These are phyloP conservation scores for Carex parvula DNA, from an alignment of 176 grass and related monocot species.

Conservation along the genomic window DNA sequence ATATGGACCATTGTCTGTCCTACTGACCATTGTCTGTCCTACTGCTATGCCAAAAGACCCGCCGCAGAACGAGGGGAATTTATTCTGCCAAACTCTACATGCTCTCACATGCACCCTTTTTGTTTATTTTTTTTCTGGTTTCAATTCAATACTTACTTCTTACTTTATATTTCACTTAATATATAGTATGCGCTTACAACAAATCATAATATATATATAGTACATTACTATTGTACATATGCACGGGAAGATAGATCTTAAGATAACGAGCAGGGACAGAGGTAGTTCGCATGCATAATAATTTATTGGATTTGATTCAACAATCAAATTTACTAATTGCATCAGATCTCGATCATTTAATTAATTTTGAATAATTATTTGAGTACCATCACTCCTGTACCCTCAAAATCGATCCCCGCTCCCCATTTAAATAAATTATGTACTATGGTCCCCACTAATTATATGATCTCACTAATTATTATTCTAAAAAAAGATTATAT, in stretches of 20 bases:
- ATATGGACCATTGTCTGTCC: constrained; percentile 29
- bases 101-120: constrained; percentile 31
- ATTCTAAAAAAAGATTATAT: too few relatives aligned
- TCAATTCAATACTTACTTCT: neutral
- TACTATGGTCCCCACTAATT: too few relatives aligned
- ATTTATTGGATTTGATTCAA: neutral
- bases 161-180: neutral
- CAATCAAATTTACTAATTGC: neutral
- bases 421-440: too few relatives aligned
- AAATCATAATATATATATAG: neutral
- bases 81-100: constrained; percentile 33
- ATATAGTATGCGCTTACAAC: neutral
- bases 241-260: neutral
- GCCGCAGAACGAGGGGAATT: constrained; percentile 30
- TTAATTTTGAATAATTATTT: too few relatives aligned
- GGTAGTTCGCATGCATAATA: neutral
- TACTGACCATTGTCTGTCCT: constrained; percentile 26
- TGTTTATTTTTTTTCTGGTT: neutral
- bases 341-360: too few relatives aligned
- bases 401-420: too few relatives aligned
- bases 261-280: neutral
- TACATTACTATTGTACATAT: neutral
- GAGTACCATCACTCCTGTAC: too few relatives aligned
- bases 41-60: constrained; percentile 27
- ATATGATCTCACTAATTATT: too few relatives aligned